phyloP scores from a whole-genome alignment of 1,284 basidiomycete genomes.

The Grifola frondosa region DNA sequence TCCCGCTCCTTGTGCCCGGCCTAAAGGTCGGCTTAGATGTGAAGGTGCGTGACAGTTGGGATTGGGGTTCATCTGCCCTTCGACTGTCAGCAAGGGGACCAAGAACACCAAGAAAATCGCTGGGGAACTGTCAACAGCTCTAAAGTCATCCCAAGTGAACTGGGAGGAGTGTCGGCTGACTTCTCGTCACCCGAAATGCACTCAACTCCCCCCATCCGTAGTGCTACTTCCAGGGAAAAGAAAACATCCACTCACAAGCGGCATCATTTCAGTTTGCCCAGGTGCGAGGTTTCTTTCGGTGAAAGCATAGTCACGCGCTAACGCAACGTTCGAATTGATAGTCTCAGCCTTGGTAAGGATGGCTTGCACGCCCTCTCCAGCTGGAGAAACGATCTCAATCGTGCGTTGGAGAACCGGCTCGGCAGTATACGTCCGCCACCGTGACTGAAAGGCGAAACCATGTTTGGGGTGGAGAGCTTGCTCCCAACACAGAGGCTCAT shows the following conservation, averaged over 20 bases:
- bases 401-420: slow-evolving; percentile 43
- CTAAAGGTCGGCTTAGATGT: slow-evolving; percentile 55
- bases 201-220: slow-evolving; percentile 50
- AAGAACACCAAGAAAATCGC: slow-evolving; percentile 21
- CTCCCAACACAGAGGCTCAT: slow-evolving; percentile 24
- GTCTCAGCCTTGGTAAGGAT: slow-evolving; percentile 64
- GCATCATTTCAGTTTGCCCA: slow-evolving; percentile 63
- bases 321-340: slow-evolving; percentile 27
- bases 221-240: slow-evolving; percentile 32
- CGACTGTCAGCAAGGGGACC: slow-evolving; percentile 41
- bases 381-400: slow-evolving; percentile 53
- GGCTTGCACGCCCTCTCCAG: slow-evolving; percentile 46
- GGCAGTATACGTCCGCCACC: slow-evolving; percentile 39
- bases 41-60: slow-evolving; percentile 46
- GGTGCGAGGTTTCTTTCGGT: slow-evolving; percentile 39
- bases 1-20: slow-evolving; percentile 69
- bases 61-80: slow-evolving; percentile 41
- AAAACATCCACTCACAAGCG: slow-evolving; percentile 54
- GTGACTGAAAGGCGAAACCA: slow-evolving; percentile 45
- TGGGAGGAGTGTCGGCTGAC: slow-evolving; percentile 45
- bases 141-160: slow-evolving; percentile 24
- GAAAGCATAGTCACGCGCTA: background rate
- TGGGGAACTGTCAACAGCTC: slow-evolving; percentile 20
- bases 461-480: slow-evolving; percentile 42
- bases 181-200: slow-evolving; percentile 57